phyloP scores from a whole-genome alignment of 495 filamentous ascomycete genomes.

The Neurospora hispaniola region DNA sequence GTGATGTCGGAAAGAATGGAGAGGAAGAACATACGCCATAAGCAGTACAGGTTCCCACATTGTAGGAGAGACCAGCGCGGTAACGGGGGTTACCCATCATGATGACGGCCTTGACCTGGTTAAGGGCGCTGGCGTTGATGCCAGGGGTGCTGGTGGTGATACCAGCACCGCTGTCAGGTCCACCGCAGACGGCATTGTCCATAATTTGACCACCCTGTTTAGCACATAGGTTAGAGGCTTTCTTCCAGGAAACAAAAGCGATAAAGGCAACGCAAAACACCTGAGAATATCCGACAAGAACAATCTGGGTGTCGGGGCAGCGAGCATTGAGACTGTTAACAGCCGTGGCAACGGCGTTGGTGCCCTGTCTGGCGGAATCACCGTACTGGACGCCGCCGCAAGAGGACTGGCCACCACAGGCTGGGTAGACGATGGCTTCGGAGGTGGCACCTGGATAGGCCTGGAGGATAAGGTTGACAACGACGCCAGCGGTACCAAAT shows the following conservation, averaged over 20 bases:
- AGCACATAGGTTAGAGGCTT: background rate
- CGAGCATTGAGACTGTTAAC: conserved; percentile 42
- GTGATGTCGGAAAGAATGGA: background rate
- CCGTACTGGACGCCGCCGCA: conserved; percentile 44
- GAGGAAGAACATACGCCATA: conserved; percentile 40
- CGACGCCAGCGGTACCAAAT: conserved; percentile 41
- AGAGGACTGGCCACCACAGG: conserved; percentile 39
- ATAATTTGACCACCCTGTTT: conserved; percentile 51
- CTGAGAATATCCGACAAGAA: conserved; percentile 56
- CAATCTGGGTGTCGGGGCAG: conserved; percentile 46
- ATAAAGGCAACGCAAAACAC: conserved; percentile 13
- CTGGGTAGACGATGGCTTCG: conserved; percentile 41
- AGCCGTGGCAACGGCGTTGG: conserved; percentile 39
- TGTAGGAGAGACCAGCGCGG: conserved; percentile 43
- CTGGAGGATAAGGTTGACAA: conserved; percentile 42
- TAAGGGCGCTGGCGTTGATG: conserved; percentile 34
- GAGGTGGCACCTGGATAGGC: conserved; percentile 46
- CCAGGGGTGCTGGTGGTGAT: conserved; percentile 23
- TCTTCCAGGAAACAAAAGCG: conserved; percentile 19
- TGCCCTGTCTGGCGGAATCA: conserved; percentile 41
- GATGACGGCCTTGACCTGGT: conserved; percentile 43
- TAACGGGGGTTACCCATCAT: conserved; percentile 52
- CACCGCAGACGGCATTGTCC: conserved; percentile 53
- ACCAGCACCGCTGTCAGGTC: conserved; percentile 26
- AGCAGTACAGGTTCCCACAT: conserved; percentile 49